Conservation (phyloP, 2,329 filamentous ascomycete species). For the Monosporascus sp. region DNA sequence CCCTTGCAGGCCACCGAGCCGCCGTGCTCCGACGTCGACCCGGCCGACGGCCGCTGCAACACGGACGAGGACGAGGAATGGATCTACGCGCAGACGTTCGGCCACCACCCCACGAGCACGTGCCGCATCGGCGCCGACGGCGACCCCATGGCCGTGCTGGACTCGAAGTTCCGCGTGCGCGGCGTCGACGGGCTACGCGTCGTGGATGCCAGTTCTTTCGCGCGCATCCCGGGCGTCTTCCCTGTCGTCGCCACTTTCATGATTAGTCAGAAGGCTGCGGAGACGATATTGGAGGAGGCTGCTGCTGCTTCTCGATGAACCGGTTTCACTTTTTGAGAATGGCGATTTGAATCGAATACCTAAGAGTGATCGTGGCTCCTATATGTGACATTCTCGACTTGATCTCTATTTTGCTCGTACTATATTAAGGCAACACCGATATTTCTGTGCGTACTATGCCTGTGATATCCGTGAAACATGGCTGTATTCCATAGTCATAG, state of each 20-base stretch:
- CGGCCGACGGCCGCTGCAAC: slow-evolving; percentile 1
- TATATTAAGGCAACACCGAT: no score
- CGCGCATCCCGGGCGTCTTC: slow-evolving; percentile 37
- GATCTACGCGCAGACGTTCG: slow-evolving; percentile 39
- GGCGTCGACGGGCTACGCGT: slow-evolving; percentile 48
- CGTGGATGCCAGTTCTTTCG: slow-evolving; percentile 50
- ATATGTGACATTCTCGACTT: no score
- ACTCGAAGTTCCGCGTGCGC: slow-evolving; percentile 47
- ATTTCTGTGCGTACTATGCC: no score
- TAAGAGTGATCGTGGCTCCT: no score
- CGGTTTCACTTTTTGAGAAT: no score
- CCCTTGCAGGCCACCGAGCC: slow-evolving; percentile 8
- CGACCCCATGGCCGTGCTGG: slow-evolving; percentile 48
- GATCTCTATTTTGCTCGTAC: no score
- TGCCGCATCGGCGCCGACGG: slow-evolving; percentile 47
- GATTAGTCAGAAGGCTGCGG: slow-evolving; percentile 52
- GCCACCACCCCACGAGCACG: slow-evolving; percentile 52
- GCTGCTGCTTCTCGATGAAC: neutral
- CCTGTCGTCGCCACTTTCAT: slow-evolving; percentile 45
- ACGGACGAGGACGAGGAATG: slow-evolving; percentile 26
- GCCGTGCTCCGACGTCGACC: slow-evolving; percentile 5
- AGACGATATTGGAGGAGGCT: slow-evolving; percentile 35
- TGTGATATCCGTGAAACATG: no score
- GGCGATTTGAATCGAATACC: no score
- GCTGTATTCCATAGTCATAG: no score